Base-by-base conservation (phyloP, 257 asterid species). In the Solanum chilense region DNA sequence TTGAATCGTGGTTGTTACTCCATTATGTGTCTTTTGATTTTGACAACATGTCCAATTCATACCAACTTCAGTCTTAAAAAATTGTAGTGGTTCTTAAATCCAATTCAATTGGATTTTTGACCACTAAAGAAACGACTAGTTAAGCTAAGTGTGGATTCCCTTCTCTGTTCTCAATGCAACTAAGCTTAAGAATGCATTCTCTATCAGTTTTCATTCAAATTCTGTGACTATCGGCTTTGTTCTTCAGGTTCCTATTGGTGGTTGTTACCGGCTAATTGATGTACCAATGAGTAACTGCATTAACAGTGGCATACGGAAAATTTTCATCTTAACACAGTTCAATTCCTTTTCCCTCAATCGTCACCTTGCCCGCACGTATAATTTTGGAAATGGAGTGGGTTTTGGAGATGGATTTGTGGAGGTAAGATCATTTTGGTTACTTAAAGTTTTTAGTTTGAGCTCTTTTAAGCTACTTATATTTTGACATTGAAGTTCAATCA, bases 231-330 rank as follows among this genome's bases (percentile, higher is more conserved):
- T 37, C 45, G 62, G 35, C 52, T 49, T 90, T 16, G 52, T 84
- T 88, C 39, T 82, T 87, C 93, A 96, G 99, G 99, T 97, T 49
- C 99, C 99, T 0, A 93, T 96, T 82, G 99, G 99, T 66, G 99
- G 99, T 49, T 95, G 98, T 88, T 97, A 96, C 85, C 90, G 99
- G 92, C 94, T 97, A 10, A 97, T 97, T 83, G 99, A 97, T 88
- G 97, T 96, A 16, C 99, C 99, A 1, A 95, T 97, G 99, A 96
- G 98, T 88, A 97, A 96, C 93, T 97, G 99, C 93, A 96, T 97
- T 88, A 97, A 97, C 91, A 96, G 99, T 82, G 99, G 99, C 89
- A 94, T 96, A 81, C 87, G 94, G 66, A 97, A 95, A 90, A 96
- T 96, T 74, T 97, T 96, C 92, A 93, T 96, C n/a, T 86, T 97